Percentiles rank a stretch among this genome's conserved stretches.
phyloP scores from a whole-genome alignment of 805 yeast genomes.

The Starmerella geochares region DNA sequence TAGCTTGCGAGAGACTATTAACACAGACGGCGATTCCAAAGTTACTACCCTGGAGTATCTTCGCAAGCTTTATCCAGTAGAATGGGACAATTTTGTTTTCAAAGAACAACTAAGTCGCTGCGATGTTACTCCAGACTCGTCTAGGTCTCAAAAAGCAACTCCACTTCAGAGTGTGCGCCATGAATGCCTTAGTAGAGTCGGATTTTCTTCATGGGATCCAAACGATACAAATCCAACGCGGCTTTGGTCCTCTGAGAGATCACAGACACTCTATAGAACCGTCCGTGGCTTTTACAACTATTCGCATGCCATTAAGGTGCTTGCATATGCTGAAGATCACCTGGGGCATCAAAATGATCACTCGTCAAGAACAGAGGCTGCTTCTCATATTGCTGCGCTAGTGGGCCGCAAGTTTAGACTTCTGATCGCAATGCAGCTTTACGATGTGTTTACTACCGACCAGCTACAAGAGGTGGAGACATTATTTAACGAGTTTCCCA shows the following conservation, averaged over 20 bases:
- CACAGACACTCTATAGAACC: constrained; percentile 76
- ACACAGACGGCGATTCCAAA: constrained; percentile 52
- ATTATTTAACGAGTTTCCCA: constrained; percentile 73
- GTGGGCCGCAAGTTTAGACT: constrained; percentile 75
- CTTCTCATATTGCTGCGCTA: constrained; percentile 42
- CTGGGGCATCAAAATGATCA: constrained; percentile 16
- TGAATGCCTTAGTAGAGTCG: constrained; percentile 13
- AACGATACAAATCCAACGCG: constrained; percentile 48
- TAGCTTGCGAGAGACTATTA: constrained; percentile 66
- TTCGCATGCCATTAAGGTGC: constrained; percentile 56
- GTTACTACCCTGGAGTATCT: constrained; percentile 71
- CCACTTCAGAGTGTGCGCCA: neutral
- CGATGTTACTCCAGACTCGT: neutral
- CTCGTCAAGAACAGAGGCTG: constrained; percentile 41
- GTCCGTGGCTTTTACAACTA: constrained; percentile 78
- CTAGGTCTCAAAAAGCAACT: neutral
- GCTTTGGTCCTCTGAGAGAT: constrained; percentile 76
- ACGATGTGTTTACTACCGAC: constrained; percentile 57
- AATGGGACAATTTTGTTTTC: constrained; percentile 72
- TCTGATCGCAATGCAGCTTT: constrained; percentile 78
- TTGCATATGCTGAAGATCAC: constrained; percentile 58
- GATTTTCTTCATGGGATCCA: constrained; percentile 23
- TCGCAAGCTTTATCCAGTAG: constrained; percentile 57
- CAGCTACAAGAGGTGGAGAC: constrained; percentile 67
- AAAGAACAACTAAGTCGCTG: constrained; percentile 32